Base-by-base conservation (phyloP, 345 rosid genomes). In the Geranium rotundifolium region DNA sequence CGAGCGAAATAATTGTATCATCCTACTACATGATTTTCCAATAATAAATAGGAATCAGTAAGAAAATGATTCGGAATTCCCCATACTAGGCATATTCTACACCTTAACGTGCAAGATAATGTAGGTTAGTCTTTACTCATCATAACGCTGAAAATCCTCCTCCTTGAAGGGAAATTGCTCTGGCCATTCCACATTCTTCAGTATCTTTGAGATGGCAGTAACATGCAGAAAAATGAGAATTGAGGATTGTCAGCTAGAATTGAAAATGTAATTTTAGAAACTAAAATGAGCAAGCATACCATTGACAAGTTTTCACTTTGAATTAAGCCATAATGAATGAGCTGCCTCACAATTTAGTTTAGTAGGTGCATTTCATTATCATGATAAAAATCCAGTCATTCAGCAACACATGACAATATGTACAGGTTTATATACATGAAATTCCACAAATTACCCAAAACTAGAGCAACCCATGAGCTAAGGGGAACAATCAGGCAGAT, bases 141-240 rank as follows among this genome's bases (percentile, higher is more conserved):
- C 96, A 65, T 75, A 87, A 31, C 98, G 86, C 76, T 84, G 96
- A 65, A 89, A 89, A 72, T 89, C 92, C 77, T 86, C 95, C 54
- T 82, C 87, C 79, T 82, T 89, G 83, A 89, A 86, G 31, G 95
- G 98, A 60, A 85, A 86, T 63, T 71, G 86, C 72, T 86, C 95
- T 5, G 95, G 98, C 96, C 96, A 88, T 13, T 84, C 82, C 57
- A 82, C 87, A 59, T 88, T 85, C 79, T 65, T 80, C 85, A 91
- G 78, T 27, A 81, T 80, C 95, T 91, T 65, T 19, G 27, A 46
- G 16, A 69, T 23, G n/a, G n/a, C n/a, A n/a, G n/a, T n/a, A n/a
- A n/a, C n/a, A n/a, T 15, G 20, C 30, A 30, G 23, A 16, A 19
- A 14, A 30, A 4, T 66, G 19, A 49, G 20, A 7, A 59, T 37